Percentiles rank a stretch among this genome's conserved stretches.
phyloP scores from a whole-genome alignment of 768 basidiomycete genomes.

The Flagelloscypha sp. region DNA sequence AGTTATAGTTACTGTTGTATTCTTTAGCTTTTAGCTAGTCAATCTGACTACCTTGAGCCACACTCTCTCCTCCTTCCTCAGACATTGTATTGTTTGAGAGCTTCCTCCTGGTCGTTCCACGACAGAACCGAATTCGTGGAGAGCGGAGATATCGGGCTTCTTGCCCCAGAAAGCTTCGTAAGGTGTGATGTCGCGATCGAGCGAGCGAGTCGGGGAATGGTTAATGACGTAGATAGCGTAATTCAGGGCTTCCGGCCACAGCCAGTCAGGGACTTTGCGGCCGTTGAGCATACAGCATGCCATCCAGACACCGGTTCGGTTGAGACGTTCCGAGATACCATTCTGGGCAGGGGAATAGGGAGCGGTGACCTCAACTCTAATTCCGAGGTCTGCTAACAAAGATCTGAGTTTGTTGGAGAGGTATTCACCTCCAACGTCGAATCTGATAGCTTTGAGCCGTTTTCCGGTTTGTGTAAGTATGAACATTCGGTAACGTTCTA shows the following conservation, averaged over 20 bases:
- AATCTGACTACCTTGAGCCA: too few species aligned
- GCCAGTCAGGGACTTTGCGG: slow-evolving; percentile 7
- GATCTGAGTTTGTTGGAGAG: slow-evolving; percentile 8
- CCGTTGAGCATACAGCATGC: slow-evolving; percentile 15
- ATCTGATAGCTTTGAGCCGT: slow-evolving; percentile 9
- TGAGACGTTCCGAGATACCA: slow-evolving; percentile 23
- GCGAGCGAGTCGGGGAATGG: slow-evolving; percentile 9
- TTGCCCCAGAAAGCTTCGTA: slow-evolving; percentile 7
- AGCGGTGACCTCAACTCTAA: slow-evolving; percentile 15
- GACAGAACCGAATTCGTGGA: slow-evolving; percentile 17
- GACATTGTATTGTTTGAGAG: too few species aligned
- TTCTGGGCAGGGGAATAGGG: slow-evolving; percentile 24
- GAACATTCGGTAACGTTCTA: slow-evolving; percentile 11
- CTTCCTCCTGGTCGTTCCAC: too few species aligned
- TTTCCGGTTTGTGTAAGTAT: slow-evolving; percentile 8
- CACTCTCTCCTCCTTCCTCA: too few species aligned
- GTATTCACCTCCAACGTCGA: slow-evolving; percentile 22
- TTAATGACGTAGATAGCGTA: slow-evolving; percentile 24
- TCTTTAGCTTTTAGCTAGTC: too few species aligned
- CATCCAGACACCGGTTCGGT: slow-evolving; percentile 16
- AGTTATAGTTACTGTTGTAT: too few species aligned
- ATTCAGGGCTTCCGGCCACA: slow-evolving; percentile 24
- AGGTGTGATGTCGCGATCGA: slow-evolving; percentile 5
- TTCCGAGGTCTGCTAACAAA: slow-evolving; percentile 12
- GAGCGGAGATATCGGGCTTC: slow-evolving; percentile 12